Evolutionary conservation across 169 alveolate species (phyloP).

Genomic region (Plasmodium berghei): DNA sequence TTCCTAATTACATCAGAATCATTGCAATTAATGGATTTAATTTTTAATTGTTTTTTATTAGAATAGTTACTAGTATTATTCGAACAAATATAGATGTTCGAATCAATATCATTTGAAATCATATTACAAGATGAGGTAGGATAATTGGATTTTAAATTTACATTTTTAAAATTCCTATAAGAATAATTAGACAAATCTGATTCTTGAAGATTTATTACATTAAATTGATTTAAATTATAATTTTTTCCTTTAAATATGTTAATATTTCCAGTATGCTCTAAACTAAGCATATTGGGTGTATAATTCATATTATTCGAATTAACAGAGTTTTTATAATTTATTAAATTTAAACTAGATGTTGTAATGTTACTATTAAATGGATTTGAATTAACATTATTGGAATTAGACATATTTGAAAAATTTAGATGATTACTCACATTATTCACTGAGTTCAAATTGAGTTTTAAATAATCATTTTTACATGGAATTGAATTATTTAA

Average conservation of each 20-base stretch:
- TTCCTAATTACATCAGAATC: slow-evolving; percentile 23
- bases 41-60: slow-evolving; percentile 22
- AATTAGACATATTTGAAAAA: slow-evolving; percentile 44
- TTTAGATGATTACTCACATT: slow-evolving; percentile 24
- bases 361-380: slow-evolving; percentile 36
- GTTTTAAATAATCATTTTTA: slow-evolving; percentile 51
- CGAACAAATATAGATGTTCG: slow-evolving; percentile 3
- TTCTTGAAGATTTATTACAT: slow-evolving; percentile 28
- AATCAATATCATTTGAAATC: slow-evolving; percentile 27
- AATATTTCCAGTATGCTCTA: slow-evolving; percentile 16
- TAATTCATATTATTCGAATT: slow-evolving; percentile 21
- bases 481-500: slow-evolving; percentile 43
- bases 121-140: slow-evolving; percentile 27
- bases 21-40: slow-evolving; percentile 10
- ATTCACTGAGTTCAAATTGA: slow-evolving; percentile 24
- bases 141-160: slow-evolving; percentile 13
- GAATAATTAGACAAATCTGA: slow-evolving; percentile 56
- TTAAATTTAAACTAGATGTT: slow-evolving; percentile 28
- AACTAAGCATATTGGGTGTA: slow-evolving; percentile 29
- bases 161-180: slow-evolving; percentile 29
- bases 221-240: slow-evolving; percentile 17
- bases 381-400: slow-evolving; percentile 34
- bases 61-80: slow-evolving; percentile 10
- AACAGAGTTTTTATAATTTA: slow-evolving; percentile 31
- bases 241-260: slow-evolving; percentile 23